phyloP scores from a whole-genome alignment of 2,329 filamentous ascomycete species.

The Claviceps sp. region DNA sequence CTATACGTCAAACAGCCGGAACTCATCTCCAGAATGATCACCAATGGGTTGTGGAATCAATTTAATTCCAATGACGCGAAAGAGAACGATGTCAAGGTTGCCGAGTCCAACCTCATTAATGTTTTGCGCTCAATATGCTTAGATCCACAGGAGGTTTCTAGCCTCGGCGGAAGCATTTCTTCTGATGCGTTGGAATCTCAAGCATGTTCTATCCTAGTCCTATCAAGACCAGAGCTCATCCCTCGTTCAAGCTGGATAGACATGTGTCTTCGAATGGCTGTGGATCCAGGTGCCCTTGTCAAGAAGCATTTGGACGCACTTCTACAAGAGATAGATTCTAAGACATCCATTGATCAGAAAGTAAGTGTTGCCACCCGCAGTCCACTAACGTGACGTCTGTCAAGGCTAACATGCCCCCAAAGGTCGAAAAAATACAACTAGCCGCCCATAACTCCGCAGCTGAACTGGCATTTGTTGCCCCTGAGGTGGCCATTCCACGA shows the following conservation, averaged over 20 bases:
- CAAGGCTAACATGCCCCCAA: conserved; percentile 3
- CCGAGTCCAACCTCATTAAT: conserved; percentile 48
- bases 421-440: conserved; percentile 33
- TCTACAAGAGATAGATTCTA: conserved; percentile 49
- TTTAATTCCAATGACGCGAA: conserved; percentile 49
- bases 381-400: background rate
- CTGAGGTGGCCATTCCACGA: conserved; percentile 62
- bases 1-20: conserved; percentile 49
- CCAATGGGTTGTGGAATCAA: conserved; percentile 70
- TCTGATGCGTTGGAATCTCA: conserved; percentile 48
- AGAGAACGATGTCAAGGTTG: conserved; percentile 69
- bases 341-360: conserved; percentile 36
- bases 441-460: conserved; percentile 78
- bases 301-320: conserved; percentile 48
- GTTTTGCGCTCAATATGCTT: conserved; percentile 51
- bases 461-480: conserved; percentile 86
- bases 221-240: conserved; percentile 67
- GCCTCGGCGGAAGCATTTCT: conserved; percentile 28
- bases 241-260: conserved; percentile 80
- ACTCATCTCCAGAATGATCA: conserved; percentile 47
- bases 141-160: conserved; percentile 34
- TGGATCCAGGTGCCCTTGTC: conserved; percentile 73
- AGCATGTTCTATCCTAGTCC: conserved; percentile 61
- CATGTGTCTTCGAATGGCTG: conserved; percentile 60
- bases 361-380: conserved; percentile 22